Evolutionary conservation across 192 early-diverging fungal genomes (phyloP).

Genomic region (Podila epicladia): DNA sequence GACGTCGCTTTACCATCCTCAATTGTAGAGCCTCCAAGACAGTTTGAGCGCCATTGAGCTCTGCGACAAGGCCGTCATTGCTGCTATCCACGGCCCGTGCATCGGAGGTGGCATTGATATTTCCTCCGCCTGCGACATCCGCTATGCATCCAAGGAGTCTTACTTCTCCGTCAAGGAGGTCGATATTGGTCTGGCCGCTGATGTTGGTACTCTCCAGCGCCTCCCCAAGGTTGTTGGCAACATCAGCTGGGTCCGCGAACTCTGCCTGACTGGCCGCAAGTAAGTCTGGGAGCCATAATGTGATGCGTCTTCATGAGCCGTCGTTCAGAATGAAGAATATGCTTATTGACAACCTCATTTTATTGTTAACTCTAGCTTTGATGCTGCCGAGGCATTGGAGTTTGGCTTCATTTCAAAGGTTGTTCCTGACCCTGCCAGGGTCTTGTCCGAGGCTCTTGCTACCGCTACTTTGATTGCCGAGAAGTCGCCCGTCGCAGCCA

Average conservation of each 20-base stretch:
- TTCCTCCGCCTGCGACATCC: conserved; percentile 93
- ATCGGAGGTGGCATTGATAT: conserved; percentile 91
- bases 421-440: conserved; percentile 12
- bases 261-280: conserved; percentile 86
- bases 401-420: conserved; percentile 61
- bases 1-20: not conserved
- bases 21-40: conserved; percentile 62
- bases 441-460: conserved; percentile 67
- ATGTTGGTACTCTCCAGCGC: conserved; percentile 92
- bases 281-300: conserved; percentile 22
- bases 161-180: conserved; percentile 92
- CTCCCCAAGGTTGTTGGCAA: conserved; percentile 96
- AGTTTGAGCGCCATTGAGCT: conserved; percentile 81
- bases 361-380: conserved; percentile 40
- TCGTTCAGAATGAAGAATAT: not conserved
- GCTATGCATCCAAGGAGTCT: conserved; percentile 80
- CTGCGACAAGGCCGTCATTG: conserved; percentile 91
- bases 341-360: too few relatives aligned
- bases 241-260: conserved; percentile 89
- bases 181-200: conserved; percentile 93
- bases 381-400: conserved; percentile 67
- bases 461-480: conserved; percentile 79
- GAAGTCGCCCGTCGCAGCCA: conserved; percentile 89
- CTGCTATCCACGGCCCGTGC: conserved; percentile 85
- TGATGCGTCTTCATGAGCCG: not conserved